Evolutionary conservation across 495 filamentous ascomycete genomes (phyloP).

Genomic region (Tuber microsphaerosporum): DNA sequence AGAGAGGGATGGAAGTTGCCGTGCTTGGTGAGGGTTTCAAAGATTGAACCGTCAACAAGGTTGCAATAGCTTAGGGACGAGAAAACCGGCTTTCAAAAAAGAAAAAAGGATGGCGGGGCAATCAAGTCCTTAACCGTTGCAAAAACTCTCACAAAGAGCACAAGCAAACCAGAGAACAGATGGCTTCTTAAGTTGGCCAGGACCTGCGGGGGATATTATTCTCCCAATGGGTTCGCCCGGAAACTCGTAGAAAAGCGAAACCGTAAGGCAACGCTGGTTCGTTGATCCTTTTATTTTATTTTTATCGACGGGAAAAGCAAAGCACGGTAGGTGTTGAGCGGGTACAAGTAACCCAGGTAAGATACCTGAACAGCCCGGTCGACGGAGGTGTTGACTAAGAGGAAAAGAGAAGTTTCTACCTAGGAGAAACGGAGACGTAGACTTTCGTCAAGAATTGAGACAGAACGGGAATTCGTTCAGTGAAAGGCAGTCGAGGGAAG

Average conservation of each 20-base stretch:
- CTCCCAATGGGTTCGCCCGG: slow-evolving; percentile 10
- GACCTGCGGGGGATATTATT: slow-evolving; percentile 20
- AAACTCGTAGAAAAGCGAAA: slow-evolving; percentile 21
- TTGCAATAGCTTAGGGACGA: slow-evolving; percentile 21
- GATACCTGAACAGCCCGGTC: background rate
- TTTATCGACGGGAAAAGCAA: background rate
- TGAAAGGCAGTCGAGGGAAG: slow-evolving; percentile 23
- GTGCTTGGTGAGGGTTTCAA: slow-evolving; percentile 25
- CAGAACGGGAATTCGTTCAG: slow-evolving; percentile 29
- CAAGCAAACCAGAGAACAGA: slow-evolving; percentile 18
- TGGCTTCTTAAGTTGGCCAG: slow-evolving; percentile 27
- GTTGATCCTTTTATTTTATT: slow-evolving; percentile 13
- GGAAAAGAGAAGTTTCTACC: slow-evolving; percentile 21
- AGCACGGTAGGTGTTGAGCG: background rate
- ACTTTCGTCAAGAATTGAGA: slow-evolving; percentile 28
- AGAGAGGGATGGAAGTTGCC: slow-evolving; percentile 23
- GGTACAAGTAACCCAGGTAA: slow-evolving; percentile 1
- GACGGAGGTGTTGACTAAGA: background rate
- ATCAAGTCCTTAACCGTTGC: slow-evolving; percentile 31
- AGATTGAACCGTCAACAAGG: slow-evolving; percentile 38
- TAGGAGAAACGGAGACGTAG: slow-evolving; percentile 28
- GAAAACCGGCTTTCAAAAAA: slow-evolving; percentile 34
- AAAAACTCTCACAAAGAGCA: slow-evolving; percentile 34
- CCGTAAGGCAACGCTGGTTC: slow-evolving; percentile 13
- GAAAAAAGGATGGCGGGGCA: slow-evolving; percentile 23